phyloP scores from a whole-genome alignment of 2,329 filamentous ascomycete species.

The Diaporthe longicolla region DNA sequence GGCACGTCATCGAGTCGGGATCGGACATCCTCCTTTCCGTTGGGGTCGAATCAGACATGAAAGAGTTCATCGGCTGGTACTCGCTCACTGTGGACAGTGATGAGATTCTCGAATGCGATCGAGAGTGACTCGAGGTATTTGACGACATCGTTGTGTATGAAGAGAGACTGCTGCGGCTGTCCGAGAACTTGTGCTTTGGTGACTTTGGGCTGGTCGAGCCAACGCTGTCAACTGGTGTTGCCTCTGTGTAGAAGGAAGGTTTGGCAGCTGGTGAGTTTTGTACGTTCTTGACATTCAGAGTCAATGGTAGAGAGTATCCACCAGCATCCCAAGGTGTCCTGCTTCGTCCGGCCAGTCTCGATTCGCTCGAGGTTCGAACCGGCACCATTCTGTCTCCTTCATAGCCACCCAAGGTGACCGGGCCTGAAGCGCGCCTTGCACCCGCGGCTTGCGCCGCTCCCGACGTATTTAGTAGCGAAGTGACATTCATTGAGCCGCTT shows the following conservation, averaged over 20 bases:
- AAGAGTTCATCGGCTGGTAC: constrained; percentile 52
- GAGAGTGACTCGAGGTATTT: constrained; percentile 56
- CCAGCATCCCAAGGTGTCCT: constrained; percentile 67
- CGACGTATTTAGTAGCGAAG: constrained; percentile 57
- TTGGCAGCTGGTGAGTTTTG: constrained; percentile 44
- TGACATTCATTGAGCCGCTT: constrained; percentile 55
- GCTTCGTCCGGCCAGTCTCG: constrained; percentile 50
- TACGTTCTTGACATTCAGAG: constrained; percentile 55
- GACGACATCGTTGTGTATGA: constrained; percentile 62
- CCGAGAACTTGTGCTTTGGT: constrained; percentile 61
- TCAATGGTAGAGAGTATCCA: constrained; percentile 62
- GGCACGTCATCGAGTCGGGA: constrained; percentile 42
- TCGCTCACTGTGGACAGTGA: constrained; percentile 67
- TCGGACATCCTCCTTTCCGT: constrained; percentile 55
- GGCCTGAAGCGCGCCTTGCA: constrained; percentile 32
- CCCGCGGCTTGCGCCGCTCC: constrained; percentile 46
- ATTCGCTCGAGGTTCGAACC: constrained; percentile 47
- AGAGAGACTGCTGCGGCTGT: constrained; percentile 67
- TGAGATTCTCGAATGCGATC: constrained; percentile 66
- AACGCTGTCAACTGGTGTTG: constrained; percentile 42
- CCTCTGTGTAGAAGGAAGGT: constrained; percentile 47
- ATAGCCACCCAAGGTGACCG: constrained; percentile 28
- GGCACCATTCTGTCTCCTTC: constrained; percentile 34
- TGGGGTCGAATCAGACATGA: constrained; percentile 55
- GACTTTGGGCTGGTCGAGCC: constrained; percentile 51